Evolutionary conservation across 2,329 filamentous ascomycete species (phyloP).

Genomic region (Samsoniella hepiali): DNA sequence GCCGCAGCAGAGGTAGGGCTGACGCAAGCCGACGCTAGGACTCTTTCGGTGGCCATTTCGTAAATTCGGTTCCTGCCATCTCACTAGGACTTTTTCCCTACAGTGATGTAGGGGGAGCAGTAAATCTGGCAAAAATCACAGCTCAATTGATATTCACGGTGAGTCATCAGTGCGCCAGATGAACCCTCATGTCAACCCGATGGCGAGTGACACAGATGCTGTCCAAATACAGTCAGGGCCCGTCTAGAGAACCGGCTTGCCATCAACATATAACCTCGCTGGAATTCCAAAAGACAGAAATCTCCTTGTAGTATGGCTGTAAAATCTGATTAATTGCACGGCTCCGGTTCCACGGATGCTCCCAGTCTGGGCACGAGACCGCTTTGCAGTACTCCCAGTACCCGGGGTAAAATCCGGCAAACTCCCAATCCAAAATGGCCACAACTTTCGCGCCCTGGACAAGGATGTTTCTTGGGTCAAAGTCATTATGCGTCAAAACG

Average conservation of each 20-base stretch:
- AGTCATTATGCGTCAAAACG: constrained; percentile 20
- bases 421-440: constrained; percentile 24
- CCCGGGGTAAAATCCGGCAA: constrained; percentile 17
- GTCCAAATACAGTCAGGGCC: too few species aligned
- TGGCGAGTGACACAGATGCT: too few species aligned
- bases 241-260: too few species aligned
- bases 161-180: too few species aligned
- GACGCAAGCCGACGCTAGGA: constrained; percentile 8
- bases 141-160: too few species aligned
- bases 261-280: constrained; percentile 15
- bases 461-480: constrained; percentile 18
- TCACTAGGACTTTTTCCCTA: too few species aligned
- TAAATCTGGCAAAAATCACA: too few species aligned
- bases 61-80: not conserved
- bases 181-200: too few species aligned
- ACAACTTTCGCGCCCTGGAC: constrained; percentile 5
- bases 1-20: not conserved
- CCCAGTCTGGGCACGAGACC: constrained; percentile 10
- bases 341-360: constrained; percentile 14
- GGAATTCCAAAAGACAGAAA: constrained; percentile 16
- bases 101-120: too few species aligned
- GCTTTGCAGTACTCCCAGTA: constrained; percentile 20
- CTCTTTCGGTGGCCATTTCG: constrained; percentile 22
- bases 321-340: constrained; percentile 16
- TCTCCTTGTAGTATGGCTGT: constrained; percentile 16